Percentiles rank a stretch among this genome's conserved stretches.
These are phyloP conservation scores for Mortierella sp. DNA, from an alignment of 371 early-diverging fungal species.

Conservation along the genomic window DNA sequence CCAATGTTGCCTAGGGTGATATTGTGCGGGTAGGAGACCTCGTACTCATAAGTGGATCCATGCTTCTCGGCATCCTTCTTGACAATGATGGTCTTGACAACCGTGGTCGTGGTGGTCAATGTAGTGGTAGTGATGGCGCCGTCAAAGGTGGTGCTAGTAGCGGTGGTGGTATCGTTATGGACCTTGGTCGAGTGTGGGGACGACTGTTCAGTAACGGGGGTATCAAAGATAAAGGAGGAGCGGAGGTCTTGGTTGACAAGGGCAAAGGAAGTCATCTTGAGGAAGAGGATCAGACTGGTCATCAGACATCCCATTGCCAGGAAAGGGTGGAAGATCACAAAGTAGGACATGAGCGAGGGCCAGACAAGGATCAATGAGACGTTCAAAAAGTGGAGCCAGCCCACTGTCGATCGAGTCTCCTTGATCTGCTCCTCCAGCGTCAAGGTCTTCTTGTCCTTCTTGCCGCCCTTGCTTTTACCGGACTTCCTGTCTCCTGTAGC, in stretches of 20 bases:
- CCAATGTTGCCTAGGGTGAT: conserved; percentile 75
- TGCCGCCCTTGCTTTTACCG: background rate
- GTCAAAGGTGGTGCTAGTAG: background rate
- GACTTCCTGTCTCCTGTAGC: conserved; percentile 3
- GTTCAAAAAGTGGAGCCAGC: conserved; percentile 69
- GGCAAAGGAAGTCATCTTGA: conserved; percentile 87
- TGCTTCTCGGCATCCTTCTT: conserved; percentile 1
- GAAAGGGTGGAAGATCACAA: conserved; percentile 80
- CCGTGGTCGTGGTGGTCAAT: background rate
- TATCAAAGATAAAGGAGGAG: conserved; percentile 58
- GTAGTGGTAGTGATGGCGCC: conserved; percentile 2
- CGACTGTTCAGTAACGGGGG: conserved; percentile 20
- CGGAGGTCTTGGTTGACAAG: conserved; percentile 81
- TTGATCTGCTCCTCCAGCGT: conserved; percentile 20
- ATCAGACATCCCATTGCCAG: conserved; percentile 75
- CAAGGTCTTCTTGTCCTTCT: conserved; percentile 4
- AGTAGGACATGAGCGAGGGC: conserved; percentile 80
- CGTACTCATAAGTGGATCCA: conserved; percentile 56
- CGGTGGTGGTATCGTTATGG: conserved; percentile 18
- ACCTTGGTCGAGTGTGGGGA: conserved; percentile 30
- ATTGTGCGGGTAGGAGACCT: conserved; percentile 82
- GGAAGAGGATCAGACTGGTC: conserved; percentile 73
- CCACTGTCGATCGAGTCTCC: conserved; percentile 57
- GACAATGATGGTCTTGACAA: conserved; percentile 7
- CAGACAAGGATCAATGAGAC: conserved; percentile 69